These are phyloP conservation scores for Hypoxylon sp. DNA, from an alignment of 2,329 filamentous ascomycete genomes.

Conservation along the genomic window DNA sequence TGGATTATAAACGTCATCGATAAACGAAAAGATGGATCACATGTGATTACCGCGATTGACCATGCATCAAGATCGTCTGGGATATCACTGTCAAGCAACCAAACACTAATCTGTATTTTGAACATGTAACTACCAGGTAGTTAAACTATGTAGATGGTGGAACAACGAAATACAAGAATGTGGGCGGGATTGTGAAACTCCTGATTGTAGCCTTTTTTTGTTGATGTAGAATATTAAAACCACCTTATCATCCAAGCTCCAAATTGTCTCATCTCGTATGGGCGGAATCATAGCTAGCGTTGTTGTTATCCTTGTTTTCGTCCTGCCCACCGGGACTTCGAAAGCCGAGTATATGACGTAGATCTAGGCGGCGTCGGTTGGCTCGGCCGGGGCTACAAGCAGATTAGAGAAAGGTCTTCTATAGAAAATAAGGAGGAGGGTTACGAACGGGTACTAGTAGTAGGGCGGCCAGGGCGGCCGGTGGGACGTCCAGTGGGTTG, in stretches of 20 bases:
- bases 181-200: slow-evolving; percentile 11
- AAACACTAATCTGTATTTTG: background rate
- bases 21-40: no score
- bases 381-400: slow-evolving; percentile 5
- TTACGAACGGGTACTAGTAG: slow-evolving; percentile 28
- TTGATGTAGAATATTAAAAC: slow-evolving; percentile 18
- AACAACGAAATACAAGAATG: slow-evolving; percentile 31
- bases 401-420: slow-evolving; percentile 3
- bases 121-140: slow-evolving; percentile 10
- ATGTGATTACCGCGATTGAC: background rate
- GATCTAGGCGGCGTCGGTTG: slow-evolving; percentile 14
- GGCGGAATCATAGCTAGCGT: background rate
- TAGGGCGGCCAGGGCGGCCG: slow-evolving; percentile 22
- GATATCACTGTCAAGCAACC: background rate
- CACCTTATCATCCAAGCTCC: slow-evolving; percentile 12
- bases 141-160: slow-evolving; percentile 12
- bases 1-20: background rate
- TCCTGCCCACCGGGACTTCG: slow-evolving; percentile 3
- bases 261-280: slow-evolving; percentile 10
- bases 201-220: slow-evolving; percentile 23
- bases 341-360: slow-evolving; percentile 2
- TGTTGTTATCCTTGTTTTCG: slow-evolving; percentile 1
- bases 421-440: background rate
- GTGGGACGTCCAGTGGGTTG: slow-evolving; percentile 28
- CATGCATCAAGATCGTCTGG: background rate